These are phyloP conservation scores for Starmerella apicola DNA, from an alignment of 805 yeast species.

Conservation along the genomic window DNA sequence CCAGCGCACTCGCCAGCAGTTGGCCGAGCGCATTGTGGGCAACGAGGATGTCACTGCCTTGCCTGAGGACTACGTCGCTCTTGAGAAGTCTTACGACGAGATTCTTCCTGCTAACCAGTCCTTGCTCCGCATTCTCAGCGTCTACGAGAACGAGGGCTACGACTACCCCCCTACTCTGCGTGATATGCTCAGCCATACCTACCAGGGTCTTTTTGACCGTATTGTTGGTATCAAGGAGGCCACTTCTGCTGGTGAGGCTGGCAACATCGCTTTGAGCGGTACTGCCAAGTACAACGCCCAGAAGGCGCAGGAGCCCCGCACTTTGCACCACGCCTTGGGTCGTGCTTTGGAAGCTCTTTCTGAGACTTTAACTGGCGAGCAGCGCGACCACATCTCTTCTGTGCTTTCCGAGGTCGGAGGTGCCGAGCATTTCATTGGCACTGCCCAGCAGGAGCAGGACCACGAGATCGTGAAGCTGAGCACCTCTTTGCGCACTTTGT, in stretches of 20 bases:
- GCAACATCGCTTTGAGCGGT: slow-evolving; percentile 41
- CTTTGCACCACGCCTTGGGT: slow-evolving; percentile 68
- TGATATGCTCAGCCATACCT: slow-evolving; percentile 64
- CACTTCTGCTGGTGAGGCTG: slow-evolving; percentile 69
- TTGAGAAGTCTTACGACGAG: slow-evolving; percentile 63
- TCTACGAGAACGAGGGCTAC: slow-evolving; percentile 64
- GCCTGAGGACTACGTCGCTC: slow-evolving; percentile 66
- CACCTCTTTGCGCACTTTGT: slow-evolving; percentile 47
- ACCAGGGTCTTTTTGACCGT: slow-evolving; percentile 51
- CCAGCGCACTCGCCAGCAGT: slow-evolving; percentile 63
- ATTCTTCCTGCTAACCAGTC: slow-evolving; percentile 54
- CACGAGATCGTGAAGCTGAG: slow-evolving; percentile 61
- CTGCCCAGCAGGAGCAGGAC: slow-evolving; percentile 73
- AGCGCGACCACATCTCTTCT: slow-evolving; percentile 42
- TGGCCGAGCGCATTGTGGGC: slow-evolving; percentile 69
- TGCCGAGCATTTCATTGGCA: slow-evolving; percentile 63
- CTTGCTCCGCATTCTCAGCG: slow-evolving; percentile 41
- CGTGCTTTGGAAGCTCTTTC: slow-evolving; percentile 40
- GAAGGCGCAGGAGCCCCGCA: slow-evolving; percentile 57
- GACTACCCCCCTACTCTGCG: slow-evolving; percentile 69
- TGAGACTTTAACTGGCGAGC: slow-evolving; percentile 30
- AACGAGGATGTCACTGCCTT: slow-evolving; percentile 74
- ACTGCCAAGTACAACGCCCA: slow-evolving; percentile 28
- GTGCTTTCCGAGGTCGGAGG: slow-evolving; percentile 57
- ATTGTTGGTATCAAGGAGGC: slow-evolving; percentile 60